Evolutionary conservation across 1,284 basidiomycete genomes (phyloP).

Genomic region (Sporisorium iseilematis-ciliati): DNA sequence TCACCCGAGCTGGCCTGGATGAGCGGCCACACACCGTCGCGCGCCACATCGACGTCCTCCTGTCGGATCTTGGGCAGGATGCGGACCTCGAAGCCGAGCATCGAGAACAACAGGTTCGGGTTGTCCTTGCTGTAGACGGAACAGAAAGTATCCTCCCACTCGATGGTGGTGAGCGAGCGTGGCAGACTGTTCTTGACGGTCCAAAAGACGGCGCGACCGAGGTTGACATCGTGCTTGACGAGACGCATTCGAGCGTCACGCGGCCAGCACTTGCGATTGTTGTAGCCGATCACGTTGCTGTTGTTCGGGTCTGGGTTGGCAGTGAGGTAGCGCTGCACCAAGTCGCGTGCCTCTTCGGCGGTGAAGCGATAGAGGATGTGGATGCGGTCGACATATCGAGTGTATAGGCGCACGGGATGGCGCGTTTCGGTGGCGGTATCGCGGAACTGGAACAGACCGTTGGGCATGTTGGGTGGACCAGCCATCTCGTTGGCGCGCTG

Average conservation of each 20-base stretch:
- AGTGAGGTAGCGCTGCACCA: slow-evolving; percentile 96
- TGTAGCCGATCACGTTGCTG: slow-evolving; percentile 98
- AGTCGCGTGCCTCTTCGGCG: slow-evolving; percentile 96
- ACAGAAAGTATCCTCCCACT: slow-evolving; percentile 77
- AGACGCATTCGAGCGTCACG: slow-evolving; percentile 98
- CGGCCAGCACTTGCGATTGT: slow-evolving; percentile 99
- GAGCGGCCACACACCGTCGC: slow-evolving; percentile 97
- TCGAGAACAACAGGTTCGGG: slow-evolving; percentile 96
- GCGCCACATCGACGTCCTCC: slow-evolving; percentile 94
- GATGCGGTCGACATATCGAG: slow-evolving; percentile 69
- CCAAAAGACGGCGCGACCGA: slow-evolving; percentile 98
- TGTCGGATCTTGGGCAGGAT: slow-evolving; percentile 96
- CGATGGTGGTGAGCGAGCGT: slow-evolving; percentile 95
- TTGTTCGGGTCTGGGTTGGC: slow-evolving; percentile 98
- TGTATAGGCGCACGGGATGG: slow-evolving; percentile 68
- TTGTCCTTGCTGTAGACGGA: slow-evolving; percentile 95
- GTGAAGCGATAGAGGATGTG: slow-evolving; percentile 91
- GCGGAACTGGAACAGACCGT: slow-evolving; percentile 68
- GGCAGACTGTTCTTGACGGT: slow-evolving; percentile 98
- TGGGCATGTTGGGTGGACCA: slow-evolving; percentile 67
- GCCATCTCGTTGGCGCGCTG: slow-evolving; percentile 69
- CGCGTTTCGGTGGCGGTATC: slow-evolving; percentile 64
- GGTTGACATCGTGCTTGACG: slow-evolving; percentile 99
- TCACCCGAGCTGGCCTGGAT: slow-evolving; percentile 95
- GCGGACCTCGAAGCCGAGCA: slow-evolving; percentile 97